Evolutionary conservation across 495 filamentous ascomycete genomes (phyloP).

Genomic region (Aspergillus taichungensis): DNA sequence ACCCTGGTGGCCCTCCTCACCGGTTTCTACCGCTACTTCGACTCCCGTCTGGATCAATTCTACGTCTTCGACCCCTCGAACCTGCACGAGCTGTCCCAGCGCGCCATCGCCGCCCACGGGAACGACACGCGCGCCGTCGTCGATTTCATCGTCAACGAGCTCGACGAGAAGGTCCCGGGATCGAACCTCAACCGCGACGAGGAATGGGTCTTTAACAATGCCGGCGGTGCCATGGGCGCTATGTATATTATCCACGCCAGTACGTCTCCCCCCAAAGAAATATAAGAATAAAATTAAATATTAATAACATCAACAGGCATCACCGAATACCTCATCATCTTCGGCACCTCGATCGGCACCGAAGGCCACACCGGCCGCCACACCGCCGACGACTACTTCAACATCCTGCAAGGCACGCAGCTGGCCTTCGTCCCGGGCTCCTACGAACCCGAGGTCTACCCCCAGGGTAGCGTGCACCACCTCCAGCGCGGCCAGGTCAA

Average conservation of each 20-base stretch:
- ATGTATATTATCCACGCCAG: constrained; percentile 87
- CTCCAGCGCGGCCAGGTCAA: constrained; percentile 65
- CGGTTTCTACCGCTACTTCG: constrained; percentile 52
- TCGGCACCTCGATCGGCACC: constrained; percentile 77
- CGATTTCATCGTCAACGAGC: constrained; percentile 47
- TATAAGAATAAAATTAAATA: too few species aligned
- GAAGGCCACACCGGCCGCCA: constrained; percentile 82
- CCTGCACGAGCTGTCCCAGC: constrained; percentile 57
- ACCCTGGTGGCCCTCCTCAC: constrained; percentile 51
- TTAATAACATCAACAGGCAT: constrained; percentile 33
- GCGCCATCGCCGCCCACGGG: constrained; percentile 56
- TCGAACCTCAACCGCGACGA: constrained; percentile 35
- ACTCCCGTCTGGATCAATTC: constrained; percentile 61
- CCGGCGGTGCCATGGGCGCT: constrained; percentile 77
- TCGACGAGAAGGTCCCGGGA: constrained; percentile 28
- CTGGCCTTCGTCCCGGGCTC: constrained; percentile 60
- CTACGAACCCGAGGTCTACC: constrained; percentile 67
- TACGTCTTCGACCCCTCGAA: constrained; percentile 66
- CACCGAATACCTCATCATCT: constrained; percentile 76
- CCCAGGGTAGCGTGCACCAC: constrained; percentile 67
- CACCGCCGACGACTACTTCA: constrained; percentile 88
- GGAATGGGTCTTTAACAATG: constrained; percentile 54
- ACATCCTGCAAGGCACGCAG: constrained; percentile 72
- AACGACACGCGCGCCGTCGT: constrained; percentile 64
- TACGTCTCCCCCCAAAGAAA: constrained; percentile 25